Percentiles rank a stretch among this genome's conserved stretches.
phyloP scores from a whole-genome alignment of 352 stramenopile genomes.

The Globisporangium radiosum region DNA sequence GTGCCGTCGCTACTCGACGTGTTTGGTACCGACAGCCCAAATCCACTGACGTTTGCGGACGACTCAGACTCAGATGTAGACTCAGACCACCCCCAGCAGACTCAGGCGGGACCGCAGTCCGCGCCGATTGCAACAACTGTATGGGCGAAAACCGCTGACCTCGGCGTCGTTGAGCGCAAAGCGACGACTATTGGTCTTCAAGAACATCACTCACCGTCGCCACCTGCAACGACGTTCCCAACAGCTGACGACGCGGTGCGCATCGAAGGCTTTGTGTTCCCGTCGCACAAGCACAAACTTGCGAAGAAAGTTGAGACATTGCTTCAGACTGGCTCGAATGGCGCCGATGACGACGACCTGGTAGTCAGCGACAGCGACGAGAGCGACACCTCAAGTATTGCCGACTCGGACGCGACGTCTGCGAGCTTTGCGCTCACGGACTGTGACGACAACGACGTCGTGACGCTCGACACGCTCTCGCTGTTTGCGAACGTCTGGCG shows the following conservation, averaged over 20 bases:
- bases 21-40: constrained; percentile 73
- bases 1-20: constrained; percentile 70
- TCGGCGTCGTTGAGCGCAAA: constrained; percentile 64
- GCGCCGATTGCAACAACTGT: constrained; percentile 47
- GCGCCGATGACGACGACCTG: constrained; percentile 39
- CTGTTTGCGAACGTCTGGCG: constrained; percentile 71
- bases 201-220: constrained; percentile 30
- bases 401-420: constrained; percentile 36
- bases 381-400: not conserved
- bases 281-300: constrained; percentile 65
- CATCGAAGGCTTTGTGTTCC: constrained; percentile 84
- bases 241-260: constrained; percentile 49
- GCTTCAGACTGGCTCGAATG: constrained; percentile 32
- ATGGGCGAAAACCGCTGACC: constrained; percentile 69
- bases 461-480: constrained; percentile 61
- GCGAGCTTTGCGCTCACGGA: constrained; percentile 58
- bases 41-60: constrained; percentile 57
- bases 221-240: constrained; percentile 44
- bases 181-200: constrained; percentile 29
- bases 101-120: not conserved
- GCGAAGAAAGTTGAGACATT: constrained; percentile 25
- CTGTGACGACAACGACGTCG: constrained; percentile 62
- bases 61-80: constrained; percentile 5
- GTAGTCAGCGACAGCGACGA: constrained; percentile 74
- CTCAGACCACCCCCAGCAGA: not conserved